Evolutionary conservation across 2,329 filamentous ascomycete species (phyloP), one percentile per base, ranked within the genome.

Genomic region (Hypoxylon sp.): DNA sequence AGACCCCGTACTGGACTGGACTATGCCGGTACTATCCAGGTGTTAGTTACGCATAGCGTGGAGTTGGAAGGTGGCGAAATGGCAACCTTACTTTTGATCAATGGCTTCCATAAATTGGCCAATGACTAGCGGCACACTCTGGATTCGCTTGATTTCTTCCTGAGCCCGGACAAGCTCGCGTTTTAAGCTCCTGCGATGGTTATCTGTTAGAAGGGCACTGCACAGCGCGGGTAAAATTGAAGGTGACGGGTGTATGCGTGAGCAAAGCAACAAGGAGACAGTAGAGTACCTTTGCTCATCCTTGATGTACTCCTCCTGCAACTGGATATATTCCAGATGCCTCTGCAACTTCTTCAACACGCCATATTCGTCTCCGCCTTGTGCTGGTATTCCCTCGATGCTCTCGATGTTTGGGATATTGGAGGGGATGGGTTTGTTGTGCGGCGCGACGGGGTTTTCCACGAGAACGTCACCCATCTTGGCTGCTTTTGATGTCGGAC

Each of bases 61-160:
- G 38, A 55, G 20, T 31, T 55, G 68, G 35, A 4, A 7, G 23
- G 24, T n/a, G 40, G 24, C n/a, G 17, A 8, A 5, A 69, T 68
- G 51, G 3, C 51, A 20, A 47, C 58, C 85, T 75, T 83, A 96
- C 92, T 97, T 99, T 79, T 99, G 95, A 76, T 99, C 95, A 73
- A 99, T 99, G 53, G 95, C 95, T 79, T 99, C 95, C 95, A 99
- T 99, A 74, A 99, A 99, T 78, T 99, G 95, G 60, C 95, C 95
- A 74, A 99, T 99, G 63, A 99, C 95, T 62, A 99, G 80, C 23
- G 95, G 95, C 51, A 99, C 95, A 76, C 92, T 97, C 81, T 99
- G 95, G 75, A 99, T 99, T 67, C 95, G 88, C 83, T 99, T 99
- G 81, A 99, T 99, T 81, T 99, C 95, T 77, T 99, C 95, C 76